Evolutionary conservation across 805 yeast species (phyloP).

Genomic region (Ogataea polymorpha): DNA sequence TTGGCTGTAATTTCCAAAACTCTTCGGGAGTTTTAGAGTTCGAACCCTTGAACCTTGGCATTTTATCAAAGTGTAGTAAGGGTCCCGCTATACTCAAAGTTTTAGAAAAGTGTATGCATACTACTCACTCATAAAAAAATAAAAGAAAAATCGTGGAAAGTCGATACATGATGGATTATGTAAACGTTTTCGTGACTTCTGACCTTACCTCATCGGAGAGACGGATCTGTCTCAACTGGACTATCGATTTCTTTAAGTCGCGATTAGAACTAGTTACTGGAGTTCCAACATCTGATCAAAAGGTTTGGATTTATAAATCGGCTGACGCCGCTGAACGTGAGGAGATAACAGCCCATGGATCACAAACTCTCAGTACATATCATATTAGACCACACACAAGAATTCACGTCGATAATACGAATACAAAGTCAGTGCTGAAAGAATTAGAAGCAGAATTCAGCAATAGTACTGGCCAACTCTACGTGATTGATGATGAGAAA

Average conservation of each 20-base stretch:
- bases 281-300: slow-evolving; percentile 56
- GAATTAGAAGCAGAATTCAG: slow-evolving; percentile 24
- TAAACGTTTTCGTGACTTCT: slow-evolving; percentile 54
- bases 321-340: slow-evolving; percentile 37
- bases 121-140: no score
- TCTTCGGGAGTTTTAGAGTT: slow-evolving; percentile 63
- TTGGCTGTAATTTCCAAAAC: slow-evolving; percentile 63
- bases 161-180: slow-evolving; percentile 4
- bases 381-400: slow-evolving; percentile 40
- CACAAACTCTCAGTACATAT: slow-evolving; percentile 26
- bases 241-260: slow-evolving; percentile 46
- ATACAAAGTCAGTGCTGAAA: slow-evolving; percentile 48
- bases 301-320: slow-evolving; percentile 43
- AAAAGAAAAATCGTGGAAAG: no score
- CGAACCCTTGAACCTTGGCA: slow-evolving; percentile 22
- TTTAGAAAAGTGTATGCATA: no score
- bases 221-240: slow-evolving; percentile 61
- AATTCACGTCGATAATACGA: slow-evolving; percentile 55
- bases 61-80: slow-evolving; percentile 1
- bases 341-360: slow-evolving; percentile 20
- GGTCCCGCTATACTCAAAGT: no score
- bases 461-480: slow-evolving; percentile 32
- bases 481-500: slow-evolving; percentile 53
- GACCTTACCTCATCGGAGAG: slow-evolving; percentile 67
- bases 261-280: slow-evolving; percentile 73